Evolutionary conservation across 2,329 filamentous ascomycete genomes (phyloP).

Genomic region (Diaporthe vaccinii): DNA sequence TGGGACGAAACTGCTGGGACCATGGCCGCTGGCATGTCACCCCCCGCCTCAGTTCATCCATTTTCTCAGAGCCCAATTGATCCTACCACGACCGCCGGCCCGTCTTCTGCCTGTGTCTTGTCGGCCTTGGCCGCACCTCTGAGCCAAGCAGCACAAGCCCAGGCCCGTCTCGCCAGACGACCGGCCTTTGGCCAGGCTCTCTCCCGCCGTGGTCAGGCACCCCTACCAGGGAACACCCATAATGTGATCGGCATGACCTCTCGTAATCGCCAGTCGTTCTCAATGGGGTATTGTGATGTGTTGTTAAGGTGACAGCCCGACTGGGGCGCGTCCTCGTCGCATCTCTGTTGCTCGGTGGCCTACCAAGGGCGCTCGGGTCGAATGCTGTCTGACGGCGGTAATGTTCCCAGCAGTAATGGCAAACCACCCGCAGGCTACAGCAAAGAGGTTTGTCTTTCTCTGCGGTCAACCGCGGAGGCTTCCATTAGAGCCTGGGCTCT

Average conservation of each 20-base stretch:
- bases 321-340: slow-evolving; percentile 24
- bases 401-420: not conserved
- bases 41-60: not conserved
- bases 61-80: not conserved
- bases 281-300: slow-evolving; percentile 19
- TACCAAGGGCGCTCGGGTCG: not conserved
- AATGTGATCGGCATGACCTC: not conserved
- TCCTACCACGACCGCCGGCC: not conserved
- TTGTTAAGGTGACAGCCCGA: not conserved
- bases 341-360: not conserved
- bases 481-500: not conserved
- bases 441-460: not conserved
- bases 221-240: not conserved
- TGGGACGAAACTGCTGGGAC: not conserved
- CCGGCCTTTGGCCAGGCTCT: not conserved
- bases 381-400: not conserved
- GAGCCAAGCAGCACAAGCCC: not conserved
- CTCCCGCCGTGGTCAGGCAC: not conserved
- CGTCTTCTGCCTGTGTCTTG: slow-evolving; percentile 12
- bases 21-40: not conserved
- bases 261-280: slow-evolving; percentile 25
- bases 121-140: not conserved
- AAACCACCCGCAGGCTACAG: not conserved
- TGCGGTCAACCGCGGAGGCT: not conserved
- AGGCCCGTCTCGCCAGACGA: not conserved